Evolutionary conservation across 176 grass and related monocot species (phyloP).

Genomic region (Juncus effusus): DNA sequence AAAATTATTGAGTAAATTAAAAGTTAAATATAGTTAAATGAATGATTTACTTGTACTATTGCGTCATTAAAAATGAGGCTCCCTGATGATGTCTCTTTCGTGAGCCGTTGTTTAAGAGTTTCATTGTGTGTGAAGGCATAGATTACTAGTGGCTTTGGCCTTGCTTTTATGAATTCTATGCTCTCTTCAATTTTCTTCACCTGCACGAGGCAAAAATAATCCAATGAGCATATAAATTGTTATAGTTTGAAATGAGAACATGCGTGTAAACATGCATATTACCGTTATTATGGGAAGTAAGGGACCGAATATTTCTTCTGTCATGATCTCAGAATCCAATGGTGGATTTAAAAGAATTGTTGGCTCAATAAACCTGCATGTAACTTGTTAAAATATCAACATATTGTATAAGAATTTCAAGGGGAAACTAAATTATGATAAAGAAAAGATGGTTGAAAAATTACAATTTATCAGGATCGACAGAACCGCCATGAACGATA

Average conservation of each 20-base stretch:
- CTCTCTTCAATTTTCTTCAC: conserved; percentile 88
- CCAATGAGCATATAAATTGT: background rate
- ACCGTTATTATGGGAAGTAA: conserved; percentile 94
- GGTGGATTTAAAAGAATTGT: conserved; percentile 88
- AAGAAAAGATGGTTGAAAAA: background rate
- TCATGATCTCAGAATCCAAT: conserved; percentile 82
- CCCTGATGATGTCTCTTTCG: conserved; percentile 78
- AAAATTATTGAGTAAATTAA: background rate
- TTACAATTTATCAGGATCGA: conserved; percentile 62
- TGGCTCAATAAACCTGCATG: conserved; percentile 68
- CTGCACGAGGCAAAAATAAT: conserved; percentile 23
- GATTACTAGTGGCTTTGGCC: conserved; percentile 70
- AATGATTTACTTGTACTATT: conserved; percentile 44
- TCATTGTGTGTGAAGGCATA: conserved; percentile 70
- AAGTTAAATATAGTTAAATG: background rate
- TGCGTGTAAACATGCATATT: background rate
- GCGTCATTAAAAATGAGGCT: conserved; percentile 80
- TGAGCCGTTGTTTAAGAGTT: conserved; percentile 38
- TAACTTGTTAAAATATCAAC: background rate
- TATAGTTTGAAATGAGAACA: conserved; percentile 1
- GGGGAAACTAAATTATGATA: background rate
- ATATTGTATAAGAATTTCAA: background rate
- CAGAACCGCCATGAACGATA: conserved; percentile 57
- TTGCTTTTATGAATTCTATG: conserved; percentile 53
- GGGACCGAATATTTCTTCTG: conserved; percentile 89